phyloP scores from a whole-genome alignment of 164 flowering plant species.

The Taxillus chinensis region DNA sequence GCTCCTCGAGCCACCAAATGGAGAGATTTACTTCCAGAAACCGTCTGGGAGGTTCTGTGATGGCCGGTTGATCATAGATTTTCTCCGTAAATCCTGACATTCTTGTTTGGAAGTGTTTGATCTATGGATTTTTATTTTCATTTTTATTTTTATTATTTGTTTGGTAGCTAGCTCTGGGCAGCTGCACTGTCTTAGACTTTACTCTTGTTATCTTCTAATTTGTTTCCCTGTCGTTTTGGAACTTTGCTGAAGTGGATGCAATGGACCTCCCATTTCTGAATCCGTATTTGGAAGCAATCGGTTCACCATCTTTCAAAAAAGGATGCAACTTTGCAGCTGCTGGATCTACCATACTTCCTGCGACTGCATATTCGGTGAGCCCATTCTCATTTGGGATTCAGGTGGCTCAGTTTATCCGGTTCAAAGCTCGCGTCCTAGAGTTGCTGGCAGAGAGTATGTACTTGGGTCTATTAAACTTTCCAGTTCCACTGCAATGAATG shows the following conservation, averaged over 20 bases:
- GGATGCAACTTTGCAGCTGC: constrained; percentile 96
- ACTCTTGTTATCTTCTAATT: background rate
- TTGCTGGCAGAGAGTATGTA: constrained; percentile 41
- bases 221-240: background rate
- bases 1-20: constrained; percentile 41
- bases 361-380: constrained; percentile 57
- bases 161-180: no score
- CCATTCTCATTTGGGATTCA: constrained; percentile 88
- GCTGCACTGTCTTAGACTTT: no score
- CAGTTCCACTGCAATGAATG: background rate
- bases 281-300: constrained; percentile 79
- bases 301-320: constrained; percentile 49
- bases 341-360: constrained; percentile 71
- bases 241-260: constrained; percentile 61
- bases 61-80: constrained; percentile 64
- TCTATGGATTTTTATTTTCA: no score
- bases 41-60: constrained; percentile 62
- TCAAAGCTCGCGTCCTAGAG: constrained; percentile 61
- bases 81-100: constrained; percentile 28
- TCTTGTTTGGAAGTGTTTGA: background rate
- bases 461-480: no score
- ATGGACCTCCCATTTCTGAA: constrained; percentile 74
- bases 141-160: no score
- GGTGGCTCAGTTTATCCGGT: constrained; percentile 69
- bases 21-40: constrained; percentile 31